Conservation (phyloP, 257 asterid species). For the Lavandula angustifolia region DNA sequence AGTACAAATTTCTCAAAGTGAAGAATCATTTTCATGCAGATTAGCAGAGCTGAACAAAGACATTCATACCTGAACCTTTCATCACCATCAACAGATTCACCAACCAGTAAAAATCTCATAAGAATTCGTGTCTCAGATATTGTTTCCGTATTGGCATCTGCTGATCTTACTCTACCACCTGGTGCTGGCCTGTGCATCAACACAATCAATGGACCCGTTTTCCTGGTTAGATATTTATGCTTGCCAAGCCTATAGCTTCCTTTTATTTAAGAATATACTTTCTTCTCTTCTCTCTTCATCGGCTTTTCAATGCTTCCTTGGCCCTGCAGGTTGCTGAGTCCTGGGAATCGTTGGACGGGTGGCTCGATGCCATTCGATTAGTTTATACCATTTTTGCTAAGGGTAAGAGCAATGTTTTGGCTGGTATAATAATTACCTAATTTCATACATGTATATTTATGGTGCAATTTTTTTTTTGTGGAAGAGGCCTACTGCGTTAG, state of each 20-base stretch:
- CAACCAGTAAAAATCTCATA: slow-evolving; percentile 47
- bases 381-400: slow-evolving; percentile 93
- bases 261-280: neutral
- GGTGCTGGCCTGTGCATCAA: slow-evolving; percentile 94
- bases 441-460: slow-evolving; percentile 39
- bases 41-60: slow-evolving; percentile 57
- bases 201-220: slow-evolving; percentile 76
- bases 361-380: slow-evolving; percentile 96
- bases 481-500: slow-evolving; percentile 28
- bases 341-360: slow-evolving; percentile 96
- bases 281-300: neutral
- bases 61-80: slow-evolving; percentile 54
- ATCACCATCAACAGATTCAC: slow-evolving; percentile 55
- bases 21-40: slow-evolving; percentile 44
- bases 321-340: slow-evolving; percentile 84
- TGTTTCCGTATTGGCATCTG: slow-evolving; percentile 73
- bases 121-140: slow-evolving; percentile 73
- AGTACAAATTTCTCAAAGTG: slow-evolving; percentile 21
- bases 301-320: neutral
- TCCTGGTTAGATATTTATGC: slow-evolving; percentile 54
- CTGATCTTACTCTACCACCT: slow-evolving; percentile 94
- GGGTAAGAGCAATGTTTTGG: slow-evolving; percentile 93
- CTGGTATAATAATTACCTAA: slow-evolving; percentile 80
- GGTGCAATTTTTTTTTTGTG: slow-evolving; percentile 28
- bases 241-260: too few relatives aligned